phyloP scores from a whole-genome alignment of 129 eudicot genomes.

The Pseudognaphalium luteoalbum region DNA sequence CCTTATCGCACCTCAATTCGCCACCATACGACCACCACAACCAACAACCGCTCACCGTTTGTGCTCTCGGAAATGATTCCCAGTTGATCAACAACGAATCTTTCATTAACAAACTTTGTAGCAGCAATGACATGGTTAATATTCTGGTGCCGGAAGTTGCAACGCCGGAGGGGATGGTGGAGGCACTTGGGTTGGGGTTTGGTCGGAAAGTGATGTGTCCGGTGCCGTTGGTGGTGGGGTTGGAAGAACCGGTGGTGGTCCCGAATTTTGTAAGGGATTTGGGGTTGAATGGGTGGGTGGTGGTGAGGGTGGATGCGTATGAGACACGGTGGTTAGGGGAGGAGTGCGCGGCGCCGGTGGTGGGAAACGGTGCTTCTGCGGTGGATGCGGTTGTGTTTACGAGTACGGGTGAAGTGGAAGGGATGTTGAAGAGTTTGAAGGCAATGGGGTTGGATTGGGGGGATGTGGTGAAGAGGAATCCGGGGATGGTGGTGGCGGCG shows the following conservation, averaged over 20 bases:
- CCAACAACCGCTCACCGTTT: slow-evolving; percentile 42
- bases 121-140: slow-evolving; percentile 43
- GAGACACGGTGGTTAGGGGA: slow-evolving; percentile 84
- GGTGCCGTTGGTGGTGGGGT: slow-evolving; percentile 71
- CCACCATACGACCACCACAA: slow-evolving; percentile 28
- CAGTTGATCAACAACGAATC: slow-evolving; percentile 36
- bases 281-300: slow-evolving; percentile 54
- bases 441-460: slow-evolving; percentile 72
- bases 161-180: slow-evolving; percentile 64
- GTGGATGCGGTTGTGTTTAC: slow-evolving; percentile 81
- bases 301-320: slow-evolving; percentile 62
- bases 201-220: slow-evolving; percentile 70
- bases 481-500: slow-evolving; percentile 73
- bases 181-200: slow-evolving; percentile 53
- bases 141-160: slow-evolving; percentile 52
- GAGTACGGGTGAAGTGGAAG: slow-evolving; percentile 84
- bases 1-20: slow-evolving; percentile 29
- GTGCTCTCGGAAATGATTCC: slow-evolving; percentile 76
- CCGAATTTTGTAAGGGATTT: slow-evolving; percentile 52
- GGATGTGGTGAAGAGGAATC: slow-evolving; percentile 51
- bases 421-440: slow-evolving; percentile 76
- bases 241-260: slow-evolving; percentile 82
- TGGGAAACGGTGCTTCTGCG: slow-evolving; percentile 33
- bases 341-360: slow-evolving; percentile 46
- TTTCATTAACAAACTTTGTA: slow-evolving; percentile 40